phyloP scores from a whole-genome alignment of 2,329 filamentous ascomycete species.

The Penicillium sp. region DNA sequence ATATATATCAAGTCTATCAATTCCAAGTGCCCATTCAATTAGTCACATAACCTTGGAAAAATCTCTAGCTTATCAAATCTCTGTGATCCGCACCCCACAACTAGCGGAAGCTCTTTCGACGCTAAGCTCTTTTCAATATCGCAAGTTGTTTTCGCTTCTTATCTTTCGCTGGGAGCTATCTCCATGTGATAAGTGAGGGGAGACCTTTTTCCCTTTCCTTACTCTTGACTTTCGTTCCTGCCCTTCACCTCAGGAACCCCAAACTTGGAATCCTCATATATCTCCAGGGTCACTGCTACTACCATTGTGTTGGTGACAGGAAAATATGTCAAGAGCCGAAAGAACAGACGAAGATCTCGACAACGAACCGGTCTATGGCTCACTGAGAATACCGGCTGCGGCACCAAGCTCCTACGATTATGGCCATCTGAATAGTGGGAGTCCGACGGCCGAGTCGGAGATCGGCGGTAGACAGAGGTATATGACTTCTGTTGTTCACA shows the following conservation, averaged over 20 bases:
- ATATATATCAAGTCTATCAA: neutral
- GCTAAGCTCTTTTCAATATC: slow-evolving; percentile 7
- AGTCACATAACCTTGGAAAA: neutral
- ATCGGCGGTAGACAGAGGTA: slow-evolving; percentile 13
- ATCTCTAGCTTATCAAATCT: slow-evolving; percentile 5
- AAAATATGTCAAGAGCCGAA: slow-evolving; percentile 2
- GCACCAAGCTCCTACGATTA: slow-evolving; percentile 14
- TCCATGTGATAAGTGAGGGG: slow-evolving; percentile 8
- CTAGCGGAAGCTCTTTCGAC: neutral
- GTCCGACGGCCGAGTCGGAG: slow-evolving; percentile 13
- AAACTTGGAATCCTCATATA: neutral
- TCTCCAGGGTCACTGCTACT: neutral
- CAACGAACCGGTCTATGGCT: slow-evolving; percentile 6
- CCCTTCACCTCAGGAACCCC: neutral
- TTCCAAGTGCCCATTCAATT: neutral
- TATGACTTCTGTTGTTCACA: neutral
- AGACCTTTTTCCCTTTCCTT: neutral
- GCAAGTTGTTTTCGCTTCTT: slow-evolving; percentile 2
- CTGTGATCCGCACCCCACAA: slow-evolving; percentile 9
- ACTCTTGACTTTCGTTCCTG: neutral
- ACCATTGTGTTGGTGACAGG: neutral
- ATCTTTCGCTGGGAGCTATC: slow-evolving; percentile 4
- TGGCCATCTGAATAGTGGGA: slow-evolving; percentile 6
- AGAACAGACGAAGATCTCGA: slow-evolving; percentile 5
- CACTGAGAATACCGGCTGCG: slow-evolving; percentile 6